Evolutionary conservation across 176 grass and related monocot species (phyloP).

Genomic region (Aegilops longissima): DNA sequence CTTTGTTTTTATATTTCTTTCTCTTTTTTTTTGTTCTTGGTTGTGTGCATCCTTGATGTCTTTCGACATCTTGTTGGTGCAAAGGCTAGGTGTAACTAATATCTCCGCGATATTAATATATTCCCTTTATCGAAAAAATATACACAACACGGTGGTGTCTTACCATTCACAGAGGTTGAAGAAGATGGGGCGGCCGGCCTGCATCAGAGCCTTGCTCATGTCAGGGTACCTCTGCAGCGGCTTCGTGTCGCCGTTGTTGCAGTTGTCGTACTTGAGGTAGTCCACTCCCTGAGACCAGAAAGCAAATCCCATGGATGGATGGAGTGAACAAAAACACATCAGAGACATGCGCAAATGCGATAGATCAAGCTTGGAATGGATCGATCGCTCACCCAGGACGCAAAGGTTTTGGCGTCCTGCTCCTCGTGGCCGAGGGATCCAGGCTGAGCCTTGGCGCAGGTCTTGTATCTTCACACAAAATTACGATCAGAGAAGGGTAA

Average conservation of each 20-base stretch:
- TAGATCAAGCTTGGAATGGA: neutral
- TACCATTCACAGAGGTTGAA: conserved; percentile 88
- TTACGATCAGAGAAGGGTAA: neutral
- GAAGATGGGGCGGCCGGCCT: conserved; percentile 61
- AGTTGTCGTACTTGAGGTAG: conserved; percentile 98
- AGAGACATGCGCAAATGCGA: neutral
- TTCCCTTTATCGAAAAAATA: too few relatives aligned
- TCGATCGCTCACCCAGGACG: conserved; percentile 64
- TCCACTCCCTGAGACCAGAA: conserved; percentile 57
- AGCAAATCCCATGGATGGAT: neutral
- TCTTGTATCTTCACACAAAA: conserved; percentile 45
- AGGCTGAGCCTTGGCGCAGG: conserved; percentile 65
- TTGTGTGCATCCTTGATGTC: too few relatives aligned
- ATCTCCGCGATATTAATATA: too few relatives aligned
- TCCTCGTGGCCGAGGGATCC: conserved; percentile 81
- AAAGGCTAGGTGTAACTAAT: too few relatives aligned
- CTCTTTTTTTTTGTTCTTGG: too few relatives aligned
- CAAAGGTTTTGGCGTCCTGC: conserved; percentile 78
- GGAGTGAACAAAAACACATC: neutral
- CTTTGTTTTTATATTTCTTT: too few relatives aligned
- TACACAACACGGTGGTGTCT: neutral
- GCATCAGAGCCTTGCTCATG: conserved; percentile 85
- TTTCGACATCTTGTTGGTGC: too few relatives aligned
- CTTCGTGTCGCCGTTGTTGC: conserved; percentile 77
- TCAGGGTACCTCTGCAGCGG: conserved; percentile 73